phyloP scores from a whole-genome alignment of 2,329 filamentous ascomycete genomes.

The Daldinia eschscholtzii region DNA sequence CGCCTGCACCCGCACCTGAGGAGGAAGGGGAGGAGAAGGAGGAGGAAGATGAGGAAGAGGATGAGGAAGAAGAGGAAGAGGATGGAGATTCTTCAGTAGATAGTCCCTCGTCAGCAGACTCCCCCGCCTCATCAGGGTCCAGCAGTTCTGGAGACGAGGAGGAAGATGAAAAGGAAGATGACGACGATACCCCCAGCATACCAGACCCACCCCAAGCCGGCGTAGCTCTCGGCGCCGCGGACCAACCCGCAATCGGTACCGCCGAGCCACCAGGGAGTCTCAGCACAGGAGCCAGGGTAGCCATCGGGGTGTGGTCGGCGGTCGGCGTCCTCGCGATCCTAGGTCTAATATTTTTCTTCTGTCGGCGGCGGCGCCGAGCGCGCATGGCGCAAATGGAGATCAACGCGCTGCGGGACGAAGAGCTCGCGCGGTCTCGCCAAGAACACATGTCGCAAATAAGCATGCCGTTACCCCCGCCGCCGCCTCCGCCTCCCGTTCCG shows the following conservation, averaged over 20 bases:
- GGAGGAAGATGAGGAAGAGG: conserved; percentile 18
- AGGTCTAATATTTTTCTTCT: conserved; percentile 38
- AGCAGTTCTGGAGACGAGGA: conserved; percentile 18
- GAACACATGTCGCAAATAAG: conserved; percentile 33
- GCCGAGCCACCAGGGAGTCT: conserved; percentile 25
- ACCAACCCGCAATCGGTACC: conserved; percentile 32
- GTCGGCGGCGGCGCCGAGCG: conserved; percentile 31
- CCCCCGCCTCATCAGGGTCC: conserved; percentile 20
- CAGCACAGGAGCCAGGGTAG: conserved; percentile 39
- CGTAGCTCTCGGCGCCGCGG: conserved; percentile 20
- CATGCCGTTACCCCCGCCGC: conserved; percentile 13
- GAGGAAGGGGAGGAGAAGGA: conserved; percentile 18
- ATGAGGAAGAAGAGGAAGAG: conserved; percentile 21
- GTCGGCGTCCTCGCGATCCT: conserved; percentile 38
- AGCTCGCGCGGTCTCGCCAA: conserved; percentile 28
- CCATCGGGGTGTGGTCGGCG: conserved; percentile 44
- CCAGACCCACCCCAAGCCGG: conserved; percentile 26
- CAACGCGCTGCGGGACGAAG: conserved; percentile 34
- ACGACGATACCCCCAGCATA: conserved; percentile 3
- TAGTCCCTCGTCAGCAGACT: conserved; percentile 23
- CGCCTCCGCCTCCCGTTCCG: conserved; percentile 15
- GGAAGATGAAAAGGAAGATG: background rate
- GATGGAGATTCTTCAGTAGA: background rate
- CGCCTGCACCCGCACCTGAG: background rate
- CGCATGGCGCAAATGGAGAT: conserved; percentile 28